A percentile compares a stretch with the other conserved stretches of the same genome.
These are phyloP conservation scores for Naegleria gruberi DNA, from an alignment of 208 protist genomes.

Conservation along the genomic window DNA sequence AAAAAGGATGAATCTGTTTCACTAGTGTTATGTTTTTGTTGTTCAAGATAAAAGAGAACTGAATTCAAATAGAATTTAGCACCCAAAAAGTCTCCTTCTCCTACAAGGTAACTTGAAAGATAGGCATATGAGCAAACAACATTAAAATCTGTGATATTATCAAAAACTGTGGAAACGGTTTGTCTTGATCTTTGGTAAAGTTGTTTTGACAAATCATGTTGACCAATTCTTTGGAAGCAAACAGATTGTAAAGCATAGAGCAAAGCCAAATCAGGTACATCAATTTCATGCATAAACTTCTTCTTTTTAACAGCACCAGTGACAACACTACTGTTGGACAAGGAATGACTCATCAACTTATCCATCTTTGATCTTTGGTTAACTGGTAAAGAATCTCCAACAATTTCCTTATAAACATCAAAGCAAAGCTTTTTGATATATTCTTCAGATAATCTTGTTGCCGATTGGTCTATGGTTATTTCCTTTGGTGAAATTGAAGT, in stretches of 20 bases:
- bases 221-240: slow-evolving; percentile 15
- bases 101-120: background rate
- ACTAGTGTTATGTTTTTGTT: background rate
- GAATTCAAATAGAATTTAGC: slow-evolving; percentile 11
- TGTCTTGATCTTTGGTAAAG: background rate
- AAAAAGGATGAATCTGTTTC: background rate
- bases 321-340: background rate
- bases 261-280: background rate
- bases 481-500: background rate
- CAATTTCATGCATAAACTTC: background rate
- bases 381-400: background rate
- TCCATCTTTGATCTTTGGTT: background rate
- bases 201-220: background rate
- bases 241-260: background rate
- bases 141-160: background rate
- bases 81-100: background rate
- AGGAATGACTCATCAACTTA: background rate
- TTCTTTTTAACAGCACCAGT: background rate
- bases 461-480: background rate
- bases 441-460: background rate
- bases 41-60: background rate
- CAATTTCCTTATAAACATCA: background rate
- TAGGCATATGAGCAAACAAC: background rate
- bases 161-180: background rate
- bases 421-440: background rate